Evolutionary conservation across 768 basidiomycete species (phyloP), one percentile per base, ranked within the genome.

Genomic region (Suillus paluster): DNA sequence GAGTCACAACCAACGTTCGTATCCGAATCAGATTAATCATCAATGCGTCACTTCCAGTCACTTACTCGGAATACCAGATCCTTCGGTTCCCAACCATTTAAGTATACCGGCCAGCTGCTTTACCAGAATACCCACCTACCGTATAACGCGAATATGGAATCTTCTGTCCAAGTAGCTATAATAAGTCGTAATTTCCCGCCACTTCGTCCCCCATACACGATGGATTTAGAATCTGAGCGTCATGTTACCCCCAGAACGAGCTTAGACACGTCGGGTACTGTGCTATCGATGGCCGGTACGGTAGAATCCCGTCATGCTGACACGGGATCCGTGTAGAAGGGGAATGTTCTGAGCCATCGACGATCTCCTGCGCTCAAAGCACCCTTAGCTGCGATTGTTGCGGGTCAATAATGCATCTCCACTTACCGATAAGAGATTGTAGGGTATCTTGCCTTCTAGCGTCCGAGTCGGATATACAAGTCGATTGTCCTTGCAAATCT

Each of bases 141-240:
- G 14, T 23, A 54, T 38, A 17, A 38, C n/a, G 53, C 53, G 4
- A 25, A 54, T 54, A 38, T 54, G 36, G 54, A 55, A 36, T 55
- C 36, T 55, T 55, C 54, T 55, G 10, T 55, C 10, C 38, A 55
- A 55, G 54, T 55, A 27, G 36, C 12, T 25, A 55, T 55, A 55
- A 55, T 55, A 55, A 55, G 17, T 39, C 9, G 1, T 17, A 39
- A 36, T 11, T 55, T 55, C 36, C 54, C 54, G 54, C 36, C 52
- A 52, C 50, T 33, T 27, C 46, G 15, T 48, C 5, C 45, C 10
- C 5, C 44, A 23, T 19, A n/a, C n/a, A 44, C 19, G 19, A 44
- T 45, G n/a, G 4, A 25, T 46, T 46, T 46, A 46, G 45, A 17
- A 3, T 52, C 17, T 10, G 49, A 50, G 19, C 46, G 46, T 27